Percentiles rank a stretch among this genome's conserved stretches.
Conservation (phyloP, 2,329 filamentous ascomycete genomes). For the Alternaria triticina region DNA sequence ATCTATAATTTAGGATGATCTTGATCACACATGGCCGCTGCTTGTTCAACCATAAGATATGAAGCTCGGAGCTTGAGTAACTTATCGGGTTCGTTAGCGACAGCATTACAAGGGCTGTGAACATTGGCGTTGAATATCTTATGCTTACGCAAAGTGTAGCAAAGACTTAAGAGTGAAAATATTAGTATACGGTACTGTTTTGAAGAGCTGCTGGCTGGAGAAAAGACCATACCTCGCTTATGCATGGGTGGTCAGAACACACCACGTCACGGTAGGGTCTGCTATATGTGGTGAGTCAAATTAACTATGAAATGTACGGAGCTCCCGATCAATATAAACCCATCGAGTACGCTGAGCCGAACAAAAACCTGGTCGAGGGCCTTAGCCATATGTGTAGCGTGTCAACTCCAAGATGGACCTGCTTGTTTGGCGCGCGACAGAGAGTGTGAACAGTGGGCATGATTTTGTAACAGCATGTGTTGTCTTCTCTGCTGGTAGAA, state of each 20-base stretch:
- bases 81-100: background rate
- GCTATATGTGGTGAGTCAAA: background rate
- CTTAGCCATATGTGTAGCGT: conserved; percentile 10
- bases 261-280: background rate
- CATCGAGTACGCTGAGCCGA: background rate
- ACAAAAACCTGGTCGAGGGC: conserved; percentile 16
- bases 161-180: background rate
- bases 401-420: conserved; percentile 6
- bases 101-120: background rate
- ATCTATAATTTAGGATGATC: conserved; percentile 1
- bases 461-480: background rate
- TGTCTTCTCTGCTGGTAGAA: background rate
- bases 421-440: background rate
- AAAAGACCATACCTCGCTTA: background rate
- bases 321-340: background rate
- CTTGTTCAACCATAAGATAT: conserved; percentile 15
- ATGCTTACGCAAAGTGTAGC: background rate
- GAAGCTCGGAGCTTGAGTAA: background rate
- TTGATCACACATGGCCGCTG: conserved; percentile 3
- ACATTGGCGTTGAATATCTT: background rate
- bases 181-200: background rate
- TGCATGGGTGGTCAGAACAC: background rate
- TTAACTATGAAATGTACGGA: background rate
- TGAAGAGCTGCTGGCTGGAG: background rate
- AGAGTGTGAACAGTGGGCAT: background rate